Evolutionary conservation across 371 early-diverging fungal genomes (phyloP).

Genomic region (Smittium culicis): DNA sequence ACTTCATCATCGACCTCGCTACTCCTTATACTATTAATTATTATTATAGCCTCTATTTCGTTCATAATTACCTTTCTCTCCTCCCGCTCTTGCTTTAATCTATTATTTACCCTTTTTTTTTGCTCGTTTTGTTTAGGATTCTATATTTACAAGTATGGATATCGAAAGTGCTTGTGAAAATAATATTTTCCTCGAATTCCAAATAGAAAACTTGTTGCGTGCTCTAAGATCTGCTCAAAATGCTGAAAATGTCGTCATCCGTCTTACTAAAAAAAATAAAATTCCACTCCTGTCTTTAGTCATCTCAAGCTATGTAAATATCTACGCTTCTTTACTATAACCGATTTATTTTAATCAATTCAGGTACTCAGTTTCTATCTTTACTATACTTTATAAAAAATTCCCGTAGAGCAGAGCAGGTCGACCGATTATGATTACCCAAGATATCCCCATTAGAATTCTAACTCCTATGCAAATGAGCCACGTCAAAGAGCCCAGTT

Average conservation of each 20-base stretch:
- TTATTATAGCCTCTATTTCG: background rate
- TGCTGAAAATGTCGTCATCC: constrained; percentile 9
- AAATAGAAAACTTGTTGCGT: constrained; percentile 25
- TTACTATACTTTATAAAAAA: background rate
- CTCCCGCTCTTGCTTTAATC: background rate
- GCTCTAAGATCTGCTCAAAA: constrained; percentile 24
- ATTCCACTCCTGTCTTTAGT: constrained; percentile 1
- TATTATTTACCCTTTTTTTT: background rate
- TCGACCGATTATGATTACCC: constrained; percentile 28
- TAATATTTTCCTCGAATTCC: constrained; percentile 26
- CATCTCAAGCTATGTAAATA: constrained; percentile 8
- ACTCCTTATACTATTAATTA: constrained; percentile 4
- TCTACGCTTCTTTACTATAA: background rate
- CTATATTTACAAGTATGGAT: constrained; percentile 23
- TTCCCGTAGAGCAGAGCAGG: constrained; percentile 17
- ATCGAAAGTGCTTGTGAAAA: constrained; percentile 25
- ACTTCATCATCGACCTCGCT: background rate
- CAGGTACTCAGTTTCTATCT: background rate
- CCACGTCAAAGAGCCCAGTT: constrained; percentile 26
- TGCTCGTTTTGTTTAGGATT: constrained; percentile 10
- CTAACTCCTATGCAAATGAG: constrained; percentile 28
- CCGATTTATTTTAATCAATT: background rate
- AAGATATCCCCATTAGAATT: constrained; percentile 37
- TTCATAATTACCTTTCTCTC: background rate
- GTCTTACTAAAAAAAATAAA: constrained; percentile 6